Evolutionary conservation across 768 basidiomycete genomes (phyloP).

Genomic region (Mycena latifolia): DNA sequence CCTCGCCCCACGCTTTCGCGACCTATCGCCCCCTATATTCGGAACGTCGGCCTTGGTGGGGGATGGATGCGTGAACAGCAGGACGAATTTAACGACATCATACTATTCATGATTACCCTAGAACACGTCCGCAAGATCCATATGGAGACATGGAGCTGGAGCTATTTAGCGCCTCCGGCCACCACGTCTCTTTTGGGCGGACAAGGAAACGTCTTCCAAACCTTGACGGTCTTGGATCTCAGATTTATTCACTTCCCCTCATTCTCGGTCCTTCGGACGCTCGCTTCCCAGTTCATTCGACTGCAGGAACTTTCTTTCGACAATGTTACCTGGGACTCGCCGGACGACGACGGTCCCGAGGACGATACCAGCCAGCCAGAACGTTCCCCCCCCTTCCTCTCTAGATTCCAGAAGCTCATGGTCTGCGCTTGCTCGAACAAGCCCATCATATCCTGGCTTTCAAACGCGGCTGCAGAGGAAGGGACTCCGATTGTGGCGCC

Average conservation of each 20-base stretch:
- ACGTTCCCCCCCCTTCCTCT: conserved; percentile 44
- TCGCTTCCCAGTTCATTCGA: conserved; percentile 62
- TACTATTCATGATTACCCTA: conserved; percentile 37
- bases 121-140: conserved; percentile 37
- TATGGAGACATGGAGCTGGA: conserved; percentile 44
- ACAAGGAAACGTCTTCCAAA: conserved; percentile 60
- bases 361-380: conserved; percentile 38
- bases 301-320: conserved; percentile 59
- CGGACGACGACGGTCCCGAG: conserved; percentile 49
- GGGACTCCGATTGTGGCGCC: conserved; percentile 39
- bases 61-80: conserved; percentile 38
- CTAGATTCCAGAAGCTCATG: conserved; percentile 52
- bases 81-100: conserved; percentile 36
- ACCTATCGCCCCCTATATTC: conserved; percentile 46
- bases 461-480: conserved; percentile 16
- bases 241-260: conserved; percentile 46
- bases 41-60: conserved; percentile 46
- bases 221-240: conserved; percentile 61
- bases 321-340: conserved; percentile 59
- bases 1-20: conserved; percentile 42
- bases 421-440: conserved; percentile 43
- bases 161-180: conserved; percentile 28
- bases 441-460: conserved; percentile 48
- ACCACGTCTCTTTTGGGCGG: conserved; percentile 57
- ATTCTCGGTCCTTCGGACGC: conserved; percentile 63